Evolutionary conservation across 768 basidiomycete genomes (phyloP), one percentile per base, ranked within the genome.

Genomic region (Gelatoporia subvermispora): DNA sequence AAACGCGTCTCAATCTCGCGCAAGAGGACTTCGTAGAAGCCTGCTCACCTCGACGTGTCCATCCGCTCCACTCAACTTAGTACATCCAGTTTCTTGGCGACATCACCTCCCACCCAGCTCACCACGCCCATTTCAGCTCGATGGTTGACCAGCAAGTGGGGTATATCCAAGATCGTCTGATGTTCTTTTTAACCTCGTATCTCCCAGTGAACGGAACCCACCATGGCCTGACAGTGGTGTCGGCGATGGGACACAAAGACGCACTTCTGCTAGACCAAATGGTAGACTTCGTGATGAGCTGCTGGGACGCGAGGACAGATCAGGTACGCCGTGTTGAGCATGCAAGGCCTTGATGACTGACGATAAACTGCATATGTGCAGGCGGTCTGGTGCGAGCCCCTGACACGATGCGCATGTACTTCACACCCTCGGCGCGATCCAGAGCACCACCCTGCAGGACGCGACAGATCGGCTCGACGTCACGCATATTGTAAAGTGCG

Each of bases 141-240:
- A 28, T 35, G 5, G 8, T 5, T 37, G 13, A 35, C 37, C 20
- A 38, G 10, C 16, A 18, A 31, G 7, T 20, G 17, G 41, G 4
- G 16, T 59, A 88, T 88, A 84, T 73, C 67, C 85, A 85, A 49
- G 82, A 91, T 71, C 91, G 93, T 55, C 75, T 96, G 16, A 74
- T 78, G 1, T 95, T 95, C 68, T 91, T 95, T 64, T 74, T 95
- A 17, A 94, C 94, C 0, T 75, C 93, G 11, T 95, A 99, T 66
- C 77, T 98, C 7, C 88, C 94, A 7, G 73, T 99, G 68, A 98
- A 97, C 65, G 95, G 93, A 2, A 74, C 97, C 8, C 98, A 96
- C 66, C 98, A 96, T 96, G 96, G 93, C 8, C 72, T 93, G 35
- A 92, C 88, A 0, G 93, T 96, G 0, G 70, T 95, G 2, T 87